These are phyloP conservation scores for Helicostylum pulchrum DNA, from an alignment of 192 early-diverging fungal genomes.

Conservation along the genomic window DNA sequence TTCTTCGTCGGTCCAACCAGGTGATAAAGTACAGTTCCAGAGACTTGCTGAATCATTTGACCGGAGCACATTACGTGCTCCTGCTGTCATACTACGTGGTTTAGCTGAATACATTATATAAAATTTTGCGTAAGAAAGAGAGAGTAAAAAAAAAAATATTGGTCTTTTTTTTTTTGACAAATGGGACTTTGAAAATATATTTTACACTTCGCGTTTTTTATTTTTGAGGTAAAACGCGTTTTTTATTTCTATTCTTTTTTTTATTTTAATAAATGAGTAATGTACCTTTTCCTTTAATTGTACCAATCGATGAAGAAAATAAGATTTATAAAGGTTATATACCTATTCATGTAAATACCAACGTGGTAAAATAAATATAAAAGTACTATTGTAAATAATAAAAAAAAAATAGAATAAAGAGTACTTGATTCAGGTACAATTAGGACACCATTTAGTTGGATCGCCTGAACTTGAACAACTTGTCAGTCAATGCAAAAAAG, in stretches of 20 bases:
- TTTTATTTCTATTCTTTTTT: no score
- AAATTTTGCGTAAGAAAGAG: not conserved
- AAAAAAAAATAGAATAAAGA: not conserved
- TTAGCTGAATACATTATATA: constrained; percentile 29
- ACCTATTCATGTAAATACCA: constrained; percentile 18
- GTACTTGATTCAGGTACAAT: not conserved
- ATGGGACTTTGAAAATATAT: no score
- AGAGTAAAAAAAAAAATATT: not conserved
- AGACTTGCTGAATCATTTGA: constrained; percentile 93
- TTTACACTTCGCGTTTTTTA: no score
- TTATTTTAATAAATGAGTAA: not conserved
- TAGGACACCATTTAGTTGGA: not conserved
- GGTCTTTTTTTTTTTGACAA: no score
- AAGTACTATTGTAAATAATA: not conserved
- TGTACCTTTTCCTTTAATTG: constrained; percentile 9
- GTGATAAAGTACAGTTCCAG: constrained; percentile 93
- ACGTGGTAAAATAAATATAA: not conserved
- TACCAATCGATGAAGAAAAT: constrained; percentile 6
- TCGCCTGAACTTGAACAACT: not conserved
- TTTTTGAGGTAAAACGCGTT: no score
- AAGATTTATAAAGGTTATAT: constrained; percentile 9
- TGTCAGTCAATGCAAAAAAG: not conserved
- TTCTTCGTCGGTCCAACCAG: constrained; percentile 87
- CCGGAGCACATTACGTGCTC: constrained; percentile 85
- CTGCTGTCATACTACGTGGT: constrained; percentile 86